Base-by-base conservation (phyloP, 768 basidiomycete species). In the Candolleomyces eurysporus region DNA sequence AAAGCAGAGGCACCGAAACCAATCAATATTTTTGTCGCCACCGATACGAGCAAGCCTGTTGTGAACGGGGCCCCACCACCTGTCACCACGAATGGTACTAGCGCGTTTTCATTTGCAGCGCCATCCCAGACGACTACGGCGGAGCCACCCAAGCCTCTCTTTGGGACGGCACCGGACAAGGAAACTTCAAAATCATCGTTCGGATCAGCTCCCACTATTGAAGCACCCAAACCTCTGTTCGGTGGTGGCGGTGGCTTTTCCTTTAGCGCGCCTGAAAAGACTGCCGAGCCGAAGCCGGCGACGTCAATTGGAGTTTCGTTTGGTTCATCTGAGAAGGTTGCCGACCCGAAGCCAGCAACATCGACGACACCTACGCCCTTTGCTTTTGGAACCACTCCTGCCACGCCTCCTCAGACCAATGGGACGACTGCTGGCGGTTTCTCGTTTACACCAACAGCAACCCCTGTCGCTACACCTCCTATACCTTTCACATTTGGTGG, bases 401-500 rank as follows among this genome's bases (percentile, higher is more conserved):
- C 67, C 51, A 70, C 79, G 16, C 65, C 78, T 3, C 67, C 76
- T 30, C 56, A 76, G 39, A 65, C 71, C 11, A 69, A 68, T 48
- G 54, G 19, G 40, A 22, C 54, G 16, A 48, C 66, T 11, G 43
- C 63, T 16, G 17, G 66, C 17, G 63, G 73, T 0, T 86, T 85
- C 65, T 61, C 69, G 9, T 85, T 86, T 64, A 56, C 75, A 31
- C 65, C 82, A 21, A 61, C 73, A 26, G 61, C 68, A 21, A 62
- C 73, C 5, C 58, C 70, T 10, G 54, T 65, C 48, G 57, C 66
- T 17, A 59, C 69, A 42, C 61, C 77, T 14, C 61, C 76, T 16
- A 54, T 77, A 4, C 67, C 70, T 7, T 87, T 87, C 66, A 73
- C 79, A 9, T 90, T 90, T 63, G 79, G 81, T 52, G 68, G 72